phyloP scores from a whole-genome alignment of 2,329 filamentous ascomycete species.

The Claviceps cyperi region DNA sequence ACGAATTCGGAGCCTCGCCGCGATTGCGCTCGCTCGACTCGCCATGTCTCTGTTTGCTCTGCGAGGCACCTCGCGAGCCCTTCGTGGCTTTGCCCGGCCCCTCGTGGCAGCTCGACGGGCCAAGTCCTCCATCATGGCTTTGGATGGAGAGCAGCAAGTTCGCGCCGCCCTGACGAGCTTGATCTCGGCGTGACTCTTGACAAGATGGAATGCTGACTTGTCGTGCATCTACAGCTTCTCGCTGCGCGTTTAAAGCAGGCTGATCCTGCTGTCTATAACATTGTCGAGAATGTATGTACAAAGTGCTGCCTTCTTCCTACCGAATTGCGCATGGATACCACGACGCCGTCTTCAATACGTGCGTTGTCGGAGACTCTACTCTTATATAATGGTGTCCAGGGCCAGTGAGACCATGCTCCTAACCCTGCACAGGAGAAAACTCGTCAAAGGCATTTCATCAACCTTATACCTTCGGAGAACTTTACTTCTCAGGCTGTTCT shows the following conservation, averaged over 20 bases:
- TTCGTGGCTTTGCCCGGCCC: slow-evolving; percentile 26
- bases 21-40: not conserved
- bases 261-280: slow-evolving; percentile 75
- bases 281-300: slow-evolving; percentile 65
- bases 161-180: slow-evolving; percentile 9
- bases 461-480: slow-evolving; percentile 90
- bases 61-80: slow-evolving; percentile 33
- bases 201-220: slow-evolving; percentile 6
- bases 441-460: slow-evolving; percentile 96
- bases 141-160: slow-evolving; percentile 48
- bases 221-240: slow-evolving; percentile 52
- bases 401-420: not conserved
- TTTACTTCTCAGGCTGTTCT: slow-evolving; percentile 88
- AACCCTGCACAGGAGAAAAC: slow-evolving; percentile 62
- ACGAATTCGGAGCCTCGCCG: too few relatives aligned
- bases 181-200: not conserved
- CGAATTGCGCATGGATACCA: not conserved
- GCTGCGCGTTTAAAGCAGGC: slow-evolving; percentile 66
- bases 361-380: too few relatives aligned
- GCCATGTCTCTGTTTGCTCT: slow-evolving; percentile 34
- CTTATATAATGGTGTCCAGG: too few relatives aligned
- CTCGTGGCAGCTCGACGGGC: slow-evolving; percentile 19
- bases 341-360: too few relatives aligned
- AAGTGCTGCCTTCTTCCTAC: not conserved
- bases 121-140: slow-evolving; percentile 30